Conservation (phyloP, 345 rosid species). For the Lepidium aucheri region DNA sequence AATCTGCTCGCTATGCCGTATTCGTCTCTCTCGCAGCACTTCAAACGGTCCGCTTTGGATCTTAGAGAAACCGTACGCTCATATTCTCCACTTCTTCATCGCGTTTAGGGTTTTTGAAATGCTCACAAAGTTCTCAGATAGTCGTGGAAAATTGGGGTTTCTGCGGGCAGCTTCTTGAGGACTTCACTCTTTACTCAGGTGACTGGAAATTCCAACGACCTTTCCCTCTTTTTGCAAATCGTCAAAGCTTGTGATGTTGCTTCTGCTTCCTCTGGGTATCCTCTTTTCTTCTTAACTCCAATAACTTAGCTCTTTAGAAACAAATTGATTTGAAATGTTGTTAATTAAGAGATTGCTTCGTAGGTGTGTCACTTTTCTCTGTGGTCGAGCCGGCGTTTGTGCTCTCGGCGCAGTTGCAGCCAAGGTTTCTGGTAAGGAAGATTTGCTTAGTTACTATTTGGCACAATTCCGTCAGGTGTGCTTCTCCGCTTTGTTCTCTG, state of each 20-base stretch:
- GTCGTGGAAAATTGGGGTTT: constrained; percentile 51
- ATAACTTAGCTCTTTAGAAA: not conserved
- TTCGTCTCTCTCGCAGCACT: constrained; percentile 42
- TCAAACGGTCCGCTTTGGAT: constrained; percentile 66
- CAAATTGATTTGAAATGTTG: not conserved
- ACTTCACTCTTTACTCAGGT: constrained; percentile 41
- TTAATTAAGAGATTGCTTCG: not conserved
- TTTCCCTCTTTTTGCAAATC: constrained; percentile 40
- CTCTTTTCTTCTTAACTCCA: not conserved
- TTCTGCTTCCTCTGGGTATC: constrained; percentile 39
- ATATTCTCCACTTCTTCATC: not conserved
- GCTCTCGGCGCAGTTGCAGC: constrained; percentile 57
- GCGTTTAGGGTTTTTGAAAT: not conserved
- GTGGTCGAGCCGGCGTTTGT: constrained; percentile 63
- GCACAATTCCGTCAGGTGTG: constrained; percentile 41
- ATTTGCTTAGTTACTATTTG: constrained; percentile 33
- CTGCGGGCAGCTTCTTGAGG: constrained; percentile 34
- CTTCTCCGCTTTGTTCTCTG: not conserved
- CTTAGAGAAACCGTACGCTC: constrained; percentile 55
- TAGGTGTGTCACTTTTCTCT: constrained; percentile 48
- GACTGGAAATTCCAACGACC: constrained; percentile 37
- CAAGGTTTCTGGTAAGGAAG: constrained; percentile 36
- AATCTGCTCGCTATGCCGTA: constrained; percentile 62
- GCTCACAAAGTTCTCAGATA: constrained; percentile 29
- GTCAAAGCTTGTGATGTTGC: constrained; percentile 51